phyloP scores from a whole-genome alignment of 2,329 filamentous ascomycete genomes.

The Sporothrix curviconia region DNA sequence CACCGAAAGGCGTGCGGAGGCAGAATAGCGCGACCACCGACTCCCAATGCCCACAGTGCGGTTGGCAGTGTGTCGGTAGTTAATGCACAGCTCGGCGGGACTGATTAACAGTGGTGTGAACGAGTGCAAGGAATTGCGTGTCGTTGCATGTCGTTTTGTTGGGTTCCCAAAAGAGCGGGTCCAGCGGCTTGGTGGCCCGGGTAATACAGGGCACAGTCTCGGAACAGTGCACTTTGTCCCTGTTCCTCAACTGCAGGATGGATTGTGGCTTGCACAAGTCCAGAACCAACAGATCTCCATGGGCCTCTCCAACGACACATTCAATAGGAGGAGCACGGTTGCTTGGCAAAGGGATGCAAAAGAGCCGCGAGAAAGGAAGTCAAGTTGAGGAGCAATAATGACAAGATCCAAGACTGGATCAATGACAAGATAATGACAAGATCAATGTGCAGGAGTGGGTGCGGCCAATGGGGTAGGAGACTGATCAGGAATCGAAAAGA shows the following conservation, averaged over 20 bases:
- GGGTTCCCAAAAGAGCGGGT: conserved; percentile 12
- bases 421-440: too few species aligned
- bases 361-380: not conserved
- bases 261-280: not conserved
- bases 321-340: not conserved
- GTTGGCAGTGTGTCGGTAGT: not conserved
- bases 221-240: not conserved
- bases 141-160: not conserved
- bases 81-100: conserved; percentile 3
- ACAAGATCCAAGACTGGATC: too few species aligned
- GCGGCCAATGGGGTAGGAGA: not conserved
- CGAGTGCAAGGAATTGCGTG: not conserved
- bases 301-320: not conserved
- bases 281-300: not conserved
- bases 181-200: not conserved
- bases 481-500: not conserved
- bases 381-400: not conserved
- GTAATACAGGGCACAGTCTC: not conserved
- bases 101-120: not conserved
- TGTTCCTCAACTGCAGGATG: not conserved
- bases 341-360: not conserved
- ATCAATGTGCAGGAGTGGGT: not conserved
- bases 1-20: too few species aligned
- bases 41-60: not conserved
- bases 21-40: too few species aligned